phyloP scores from a whole-genome alignment of 306 rosid species.

The Glycyrrhiza uralensis region DNA sequence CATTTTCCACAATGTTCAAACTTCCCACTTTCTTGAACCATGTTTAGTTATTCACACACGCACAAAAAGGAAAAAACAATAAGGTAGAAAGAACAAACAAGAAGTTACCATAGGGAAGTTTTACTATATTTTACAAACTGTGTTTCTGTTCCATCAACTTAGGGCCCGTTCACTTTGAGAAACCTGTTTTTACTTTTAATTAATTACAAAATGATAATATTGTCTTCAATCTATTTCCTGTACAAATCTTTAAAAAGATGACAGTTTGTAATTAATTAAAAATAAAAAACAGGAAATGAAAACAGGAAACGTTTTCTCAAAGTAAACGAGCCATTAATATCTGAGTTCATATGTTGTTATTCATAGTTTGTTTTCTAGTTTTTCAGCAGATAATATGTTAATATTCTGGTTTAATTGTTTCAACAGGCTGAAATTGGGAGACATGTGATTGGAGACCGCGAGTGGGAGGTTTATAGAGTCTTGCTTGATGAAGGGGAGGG shows the following conservation, averaged over 20 bases:
- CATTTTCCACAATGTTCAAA: not conserved
- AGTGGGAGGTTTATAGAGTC: slow-evolving; percentile 91
- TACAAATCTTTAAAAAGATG: no score
- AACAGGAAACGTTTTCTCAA: no score
- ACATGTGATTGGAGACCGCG: slow-evolving; percentile 65
- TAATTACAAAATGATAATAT: no score
- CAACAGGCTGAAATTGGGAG: slow-evolving; percentile 82
- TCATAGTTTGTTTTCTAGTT: not conserved
- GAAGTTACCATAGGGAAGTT: not conserved
- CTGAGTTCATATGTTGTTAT: not conserved
- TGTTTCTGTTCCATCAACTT: not conserved
- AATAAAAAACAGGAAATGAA: no score
- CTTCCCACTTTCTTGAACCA: not conserved
- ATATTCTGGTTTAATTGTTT: slow-evolving; percentile 6
- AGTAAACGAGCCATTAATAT: no score
- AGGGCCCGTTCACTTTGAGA: no score
- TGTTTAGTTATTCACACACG: not conserved
- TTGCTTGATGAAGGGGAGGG: slow-evolving; percentile 88
- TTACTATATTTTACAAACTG: not conserved
- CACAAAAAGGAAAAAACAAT: not conserved
- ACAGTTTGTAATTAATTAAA: no score
- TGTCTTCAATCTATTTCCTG: no score
- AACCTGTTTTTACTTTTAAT: no score
- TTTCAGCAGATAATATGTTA: not conserved
- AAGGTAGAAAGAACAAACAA: not conserved